Evolutionary conservation across 2,329 filamentous ascomycete species (phyloP), one percentile per base, ranked within the genome.

Genomic region (Aurifilum marmelostoma): DNA sequence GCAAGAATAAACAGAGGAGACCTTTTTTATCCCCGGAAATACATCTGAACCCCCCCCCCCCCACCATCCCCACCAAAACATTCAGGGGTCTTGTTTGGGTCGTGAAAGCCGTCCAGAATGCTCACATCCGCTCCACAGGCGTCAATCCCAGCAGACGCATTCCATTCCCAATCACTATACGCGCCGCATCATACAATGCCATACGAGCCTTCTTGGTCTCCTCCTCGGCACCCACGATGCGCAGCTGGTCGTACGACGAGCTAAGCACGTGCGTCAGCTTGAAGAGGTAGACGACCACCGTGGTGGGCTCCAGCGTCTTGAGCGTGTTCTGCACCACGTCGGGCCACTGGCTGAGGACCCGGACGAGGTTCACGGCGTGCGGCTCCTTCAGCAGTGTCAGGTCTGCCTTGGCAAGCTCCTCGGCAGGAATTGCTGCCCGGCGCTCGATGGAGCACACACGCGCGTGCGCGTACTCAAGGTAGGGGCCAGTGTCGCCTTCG

Each of bases 321-420:
- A 96, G 83, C 0, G 93, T 94, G 80, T 95, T 95, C 76, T 91
- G 84, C 69, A 97, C 89, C 6, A 93, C 91, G 75, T 97, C 93
- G 2, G 94, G 94, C 87, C 92, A 97, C 77, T 94, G 91, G 11
- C 90, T 86, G n/a, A 97, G 85, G 60, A 92, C 85, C 41, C 94
- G 88, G 72, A 93, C 85, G 52, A 95, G 84, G 74, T 94, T 89
- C 62, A 89, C 79, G 29, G 92, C 92, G 76, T 94, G 91, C 52
- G 87, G 81, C 80, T 94, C 92, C 0, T 83, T 88, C 39, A 95
- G 86, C 56, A 94, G 85, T 14, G 84, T 84, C 64, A 92, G 82
- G 77, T 95, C 87, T 27, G 91, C 90, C 16, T 80, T 82, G 14
- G 82, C 81, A 39, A 95, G 83, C 12, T 91, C 87, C 65, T 86